Conservation (phyloP, 139 green algal genomes). For the Pleodorina starrii region DNA sequence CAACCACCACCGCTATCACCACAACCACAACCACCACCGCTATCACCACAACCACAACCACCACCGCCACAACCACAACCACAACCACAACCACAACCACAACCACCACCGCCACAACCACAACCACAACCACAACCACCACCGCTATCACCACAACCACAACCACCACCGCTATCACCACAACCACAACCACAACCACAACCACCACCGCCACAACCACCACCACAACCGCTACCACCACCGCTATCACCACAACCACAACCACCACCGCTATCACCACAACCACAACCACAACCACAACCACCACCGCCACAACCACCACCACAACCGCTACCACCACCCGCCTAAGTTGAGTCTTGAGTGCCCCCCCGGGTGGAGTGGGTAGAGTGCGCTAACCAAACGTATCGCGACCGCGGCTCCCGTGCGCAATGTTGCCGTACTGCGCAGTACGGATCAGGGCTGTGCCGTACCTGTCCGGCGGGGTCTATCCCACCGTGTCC, state of each 20-base stretch:
- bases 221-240: no score
- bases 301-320: neutral
- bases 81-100: no score
- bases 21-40: no score
- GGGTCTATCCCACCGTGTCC: neutral
- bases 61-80: no score
- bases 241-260: neutral
- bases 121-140: neutral
- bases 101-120: no score
- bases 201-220: neutral
- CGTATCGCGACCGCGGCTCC: neutral
- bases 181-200: neutral
- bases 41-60: no score
- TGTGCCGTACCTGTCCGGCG: neutral
- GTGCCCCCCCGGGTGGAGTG: neutral
- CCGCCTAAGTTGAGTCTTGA: no score
- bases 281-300: neutral
- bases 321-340: no score
- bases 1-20: no score
- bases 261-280: neutral
- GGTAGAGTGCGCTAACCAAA: neutral
- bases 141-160: neutral
- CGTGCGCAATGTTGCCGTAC: neutral
- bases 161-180: neutral
- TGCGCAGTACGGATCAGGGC: neutral